phyloP scores from a whole-genome alignment of 1,284 basidiomycete species.

The Cryptococcus amylolentus region DNA sequence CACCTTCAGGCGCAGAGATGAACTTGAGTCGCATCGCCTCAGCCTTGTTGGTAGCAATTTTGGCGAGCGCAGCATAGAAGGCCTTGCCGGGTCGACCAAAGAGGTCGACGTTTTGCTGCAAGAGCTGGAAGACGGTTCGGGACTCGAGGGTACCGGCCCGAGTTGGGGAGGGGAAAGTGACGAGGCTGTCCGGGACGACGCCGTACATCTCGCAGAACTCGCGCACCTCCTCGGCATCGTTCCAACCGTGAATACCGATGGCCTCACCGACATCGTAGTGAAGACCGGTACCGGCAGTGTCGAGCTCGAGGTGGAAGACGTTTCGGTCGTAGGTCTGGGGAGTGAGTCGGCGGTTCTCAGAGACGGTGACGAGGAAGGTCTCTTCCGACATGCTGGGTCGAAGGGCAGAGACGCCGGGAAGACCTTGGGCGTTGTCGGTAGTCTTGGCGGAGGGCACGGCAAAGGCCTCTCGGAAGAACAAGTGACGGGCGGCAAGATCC shows the following conservation, averaged over 20 bases:
- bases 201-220: slow-evolving; percentile 93
- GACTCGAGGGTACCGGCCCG: slow-evolving; percentile 58
- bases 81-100: slow-evolving; percentile 95
- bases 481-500: slow-evolving; percentile 84
- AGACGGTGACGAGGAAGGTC: slow-evolving; percentile 89
- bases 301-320: slow-evolving; percentile 97
- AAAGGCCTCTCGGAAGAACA: slow-evolving; percentile 77
- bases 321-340: slow-evolving; percentile 95
- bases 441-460: slow-evolving; percentile 58
- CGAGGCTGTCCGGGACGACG: slow-evolving; percentile 71
- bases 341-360: slow-evolving; percentile 90
- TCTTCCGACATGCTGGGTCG: slow-evolving; percentile 84
- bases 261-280: slow-evolving; percentile 97
- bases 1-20: slow-evolving; percentile 88
- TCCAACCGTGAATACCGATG: slow-evolving; percentile 96
- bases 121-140: slow-evolving; percentile 88
- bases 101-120: slow-evolving; percentile 95
- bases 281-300: slow-evolving; percentile 85
- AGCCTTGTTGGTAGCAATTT: slow-evolving; percentile 65
- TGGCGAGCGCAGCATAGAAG: slow-evolving; percentile 86
- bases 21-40: slow-evolving; percentile 85
- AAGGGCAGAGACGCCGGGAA: slow-evolving; percentile 57
- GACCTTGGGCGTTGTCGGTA: slow-evolving; percentile 9
- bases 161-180: slow-evolving; percentile 70
- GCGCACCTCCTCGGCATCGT: slow-evolving; percentile 80